phyloP scores from a whole-genome alignment of 1,284 basidiomycete genomes.

The Cutaneotrichosporon sp. region DNA sequence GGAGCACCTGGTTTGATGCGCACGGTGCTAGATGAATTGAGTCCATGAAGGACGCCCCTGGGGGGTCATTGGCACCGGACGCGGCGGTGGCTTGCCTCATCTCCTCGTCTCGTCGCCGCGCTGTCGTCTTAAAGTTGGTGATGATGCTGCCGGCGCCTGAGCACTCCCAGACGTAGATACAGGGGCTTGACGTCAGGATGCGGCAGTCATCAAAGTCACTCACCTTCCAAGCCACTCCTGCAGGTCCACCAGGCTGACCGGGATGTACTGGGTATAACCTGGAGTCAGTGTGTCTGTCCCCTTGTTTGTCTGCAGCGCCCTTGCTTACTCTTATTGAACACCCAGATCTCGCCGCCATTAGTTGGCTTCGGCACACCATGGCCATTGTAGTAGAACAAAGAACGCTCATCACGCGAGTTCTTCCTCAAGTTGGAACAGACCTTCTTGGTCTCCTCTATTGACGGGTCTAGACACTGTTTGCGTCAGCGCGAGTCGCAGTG shows the following conservation, averaged over 20 bases:
- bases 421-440: constrained; percentile 83
- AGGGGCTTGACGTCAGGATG: constrained; percentile 62
- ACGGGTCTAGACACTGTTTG: constrained; percentile 77
- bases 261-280: constrained; percentile 96
- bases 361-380: constrained; percentile 98
- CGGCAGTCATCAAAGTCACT: constrained; percentile 16
- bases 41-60: constrained; percentile 71
- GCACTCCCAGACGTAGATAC: constrained; percentile 98
- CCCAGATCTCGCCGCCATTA: constrained; percentile 95
- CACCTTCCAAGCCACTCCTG: constrained; percentile 77
- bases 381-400: constrained; percentile 97
- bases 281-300: constrained; percentile 14
- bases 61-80: constrained; percentile 55
- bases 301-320: background rate
- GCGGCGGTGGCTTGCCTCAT: constrained; percentile 33
- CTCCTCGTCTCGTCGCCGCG: constrained; percentile 81
- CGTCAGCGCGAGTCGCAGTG: constrained; percentile 18
- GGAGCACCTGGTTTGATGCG: constrained; percentile 83
- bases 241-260: constrained; percentile 88
- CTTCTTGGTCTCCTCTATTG: constrained; percentile 88
- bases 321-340: constrained; percentile 77
- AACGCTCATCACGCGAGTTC: constrained; percentile 88
- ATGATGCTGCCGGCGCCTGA: constrained; percentile 92
- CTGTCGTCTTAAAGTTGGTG: constrained; percentile 84
- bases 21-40: constrained; percentile 96